Conservation (phyloP, 768 basidiomycete species). For the Suillus luteus region DNA sequence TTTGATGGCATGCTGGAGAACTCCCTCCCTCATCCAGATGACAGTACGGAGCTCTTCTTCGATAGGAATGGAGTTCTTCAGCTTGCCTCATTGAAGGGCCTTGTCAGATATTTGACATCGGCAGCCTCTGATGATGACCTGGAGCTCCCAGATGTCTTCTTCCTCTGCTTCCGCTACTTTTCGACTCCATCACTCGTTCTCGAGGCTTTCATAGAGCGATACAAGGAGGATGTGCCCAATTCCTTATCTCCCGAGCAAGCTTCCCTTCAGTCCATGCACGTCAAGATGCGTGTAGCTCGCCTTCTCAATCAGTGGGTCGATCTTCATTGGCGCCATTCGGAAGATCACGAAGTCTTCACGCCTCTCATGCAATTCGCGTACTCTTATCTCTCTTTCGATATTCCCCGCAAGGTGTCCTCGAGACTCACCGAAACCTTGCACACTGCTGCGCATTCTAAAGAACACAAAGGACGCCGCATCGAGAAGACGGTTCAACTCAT, state of each 20-base stretch:
- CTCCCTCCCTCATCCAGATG: slow-evolving; percentile 34
- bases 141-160: slow-evolving; percentile 55
- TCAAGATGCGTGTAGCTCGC: slow-evolving; percentile 63
- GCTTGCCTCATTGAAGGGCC: slow-evolving; percentile 41
- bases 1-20: slow-evolving; percentile 31
- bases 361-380: slow-evolving; percentile 36
- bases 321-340: slow-evolving; percentile 58
- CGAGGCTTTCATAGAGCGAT: slow-evolving; percentile 49
- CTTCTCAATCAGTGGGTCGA: slow-evolving; percentile 73
- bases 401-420: slow-evolving; percentile 31
- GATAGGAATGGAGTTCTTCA: slow-evolving; percentile 30
- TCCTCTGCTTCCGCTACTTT: slow-evolving; percentile 72
- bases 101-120: slow-evolving; percentile 49
- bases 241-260: slow-evolving; percentile 34
- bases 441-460: slow-evolving; percentile 24
- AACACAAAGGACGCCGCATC: slow-evolving; percentile 27
- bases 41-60: slow-evolving; percentile 30
- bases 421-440: slow-evolving; percentile 34
- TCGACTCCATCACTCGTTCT: slow-evolving; percentile 50
- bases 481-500: slow-evolving; percentile 29
- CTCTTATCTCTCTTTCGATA: slow-evolving; percentile 29
- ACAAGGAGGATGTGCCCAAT: slow-evolving; percentile 36
- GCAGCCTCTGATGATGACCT: slow-evolving; percentile 40
- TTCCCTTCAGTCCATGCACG: slow-evolving; percentile 44
- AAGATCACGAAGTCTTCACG: slow-evolving; percentile 44